phyloP scores from a whole-genome alignment of 139 green algal species.

The Chlorella sp. region DNA sequence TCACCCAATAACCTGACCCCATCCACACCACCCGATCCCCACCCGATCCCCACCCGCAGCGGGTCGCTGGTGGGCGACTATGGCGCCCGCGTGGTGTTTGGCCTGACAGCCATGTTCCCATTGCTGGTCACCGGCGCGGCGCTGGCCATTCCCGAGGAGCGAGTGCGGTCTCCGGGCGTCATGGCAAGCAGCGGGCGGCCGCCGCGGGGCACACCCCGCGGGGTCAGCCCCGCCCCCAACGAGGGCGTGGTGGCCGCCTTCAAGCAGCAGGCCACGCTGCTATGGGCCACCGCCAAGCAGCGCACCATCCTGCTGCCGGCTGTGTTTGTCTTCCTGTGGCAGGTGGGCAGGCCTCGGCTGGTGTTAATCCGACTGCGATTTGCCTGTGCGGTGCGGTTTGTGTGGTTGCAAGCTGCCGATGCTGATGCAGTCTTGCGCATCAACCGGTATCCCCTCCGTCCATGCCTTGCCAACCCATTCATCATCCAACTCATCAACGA shows the following conservation, averaged over 20 bases:
- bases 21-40: background rate
- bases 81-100: constrained; percentile 72
- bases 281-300: constrained; percentile 69
- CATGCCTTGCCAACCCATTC: too few species aligned
- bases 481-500: too few species aligned
- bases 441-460: too few species aligned
- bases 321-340: constrained; percentile 85
- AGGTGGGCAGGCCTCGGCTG: constrained; percentile 43
- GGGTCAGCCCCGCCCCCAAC: background rate
- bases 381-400: too few species aligned
- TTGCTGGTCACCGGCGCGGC: constrained; percentile 71
- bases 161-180: background rate
- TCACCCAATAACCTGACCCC: too few species aligned
- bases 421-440: background rate
- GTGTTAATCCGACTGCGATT: too few species aligned
- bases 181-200: background rate
- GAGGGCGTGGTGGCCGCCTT: constrained; percentile 34
- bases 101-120: constrained; percentile 74
- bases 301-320: constrained; percentile 72
- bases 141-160: constrained; percentile 67
- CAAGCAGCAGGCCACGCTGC: constrained; percentile 42
- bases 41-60: background rate
- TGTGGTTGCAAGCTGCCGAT: too few species aligned
- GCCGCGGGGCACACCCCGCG: background rate
- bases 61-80: constrained; percentile 83